Percentiles rank a stretch among this genome's conserved stretches.
Conservation (phyloP, 2,329 filamentous ascomycete genomes). For the Dryadomyces sulphureus region DNA sequence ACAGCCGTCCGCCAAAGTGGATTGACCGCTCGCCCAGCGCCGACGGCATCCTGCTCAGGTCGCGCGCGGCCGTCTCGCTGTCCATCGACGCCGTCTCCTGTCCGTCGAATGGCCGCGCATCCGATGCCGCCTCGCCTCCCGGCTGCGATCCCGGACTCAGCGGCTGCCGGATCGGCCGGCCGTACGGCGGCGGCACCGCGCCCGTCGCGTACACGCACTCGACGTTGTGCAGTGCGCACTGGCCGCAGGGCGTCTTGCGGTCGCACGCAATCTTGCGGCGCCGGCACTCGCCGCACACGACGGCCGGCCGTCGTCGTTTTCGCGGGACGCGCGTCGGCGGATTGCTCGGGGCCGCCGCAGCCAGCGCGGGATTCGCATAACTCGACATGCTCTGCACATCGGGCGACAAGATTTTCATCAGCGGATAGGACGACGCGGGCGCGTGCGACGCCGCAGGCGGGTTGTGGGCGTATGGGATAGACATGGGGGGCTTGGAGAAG, state of each 20-base stretch:
- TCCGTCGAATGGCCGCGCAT: neutral
- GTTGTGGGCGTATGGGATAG: too few relatives aligned
- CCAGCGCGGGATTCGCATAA: neutral
- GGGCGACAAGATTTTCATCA: too few relatives aligned
- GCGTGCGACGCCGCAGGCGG: too few relatives aligned
- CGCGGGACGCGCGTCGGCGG: slow-evolving; percentile 4
- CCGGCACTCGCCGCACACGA: slow-evolving; percentile 43
- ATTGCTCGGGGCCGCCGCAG: neutral
- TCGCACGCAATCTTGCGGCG: slow-evolving; percentile 47
- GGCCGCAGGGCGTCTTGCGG: slow-evolving; percentile 39
- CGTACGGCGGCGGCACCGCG: slow-evolving; percentile 14
- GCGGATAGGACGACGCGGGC: too few relatives aligned
- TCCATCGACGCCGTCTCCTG: slow-evolving; percentile 1
- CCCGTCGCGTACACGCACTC: slow-evolving; percentile 33
- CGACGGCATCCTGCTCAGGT: neutral
- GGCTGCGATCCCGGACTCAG: neutral
- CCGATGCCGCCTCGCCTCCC: neutral
- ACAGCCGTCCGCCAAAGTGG: slow-evolving; percentile 8
- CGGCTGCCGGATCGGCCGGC: slow-evolving; percentile 6
- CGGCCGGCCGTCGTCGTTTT: slow-evolving; percentile 18
- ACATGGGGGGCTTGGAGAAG: too few relatives aligned
- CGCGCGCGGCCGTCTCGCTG: neutral
- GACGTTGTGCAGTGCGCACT: slow-evolving; percentile 39
- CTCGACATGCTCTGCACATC: neutral
- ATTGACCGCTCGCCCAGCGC: slow-evolving; percentile 3